phyloP scores from a whole-genome alignment of 257 asterid species.

The Forsythia viridissima region DNA sequence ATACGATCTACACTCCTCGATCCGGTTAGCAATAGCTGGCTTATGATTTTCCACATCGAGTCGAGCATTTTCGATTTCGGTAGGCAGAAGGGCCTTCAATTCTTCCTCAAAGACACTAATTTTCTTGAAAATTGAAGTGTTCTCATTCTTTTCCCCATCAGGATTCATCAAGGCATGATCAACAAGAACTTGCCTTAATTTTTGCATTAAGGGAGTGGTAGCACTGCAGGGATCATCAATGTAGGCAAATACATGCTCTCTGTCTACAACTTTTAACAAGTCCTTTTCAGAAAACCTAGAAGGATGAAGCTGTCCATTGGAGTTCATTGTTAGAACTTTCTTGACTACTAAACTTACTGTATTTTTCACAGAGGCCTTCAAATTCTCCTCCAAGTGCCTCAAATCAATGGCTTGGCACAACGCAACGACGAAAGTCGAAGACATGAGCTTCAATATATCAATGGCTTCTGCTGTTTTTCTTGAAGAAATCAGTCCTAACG shows the following conservation, averaged over 20 bases:
- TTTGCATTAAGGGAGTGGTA: slow-evolving; percentile 23
- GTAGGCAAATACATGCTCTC: slow-evolving; percentile 26
- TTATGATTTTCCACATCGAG: slow-evolving; percentile 1
- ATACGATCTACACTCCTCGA: slow-evolving; percentile 22
- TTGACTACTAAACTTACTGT: slow-evolving; percentile 20
- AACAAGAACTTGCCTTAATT: slow-evolving; percentile 26
- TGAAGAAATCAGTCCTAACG: slow-evolving; percentile 27
- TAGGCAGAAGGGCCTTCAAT: slow-evolving; percentile 15
- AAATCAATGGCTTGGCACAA: slow-evolving; percentile 31
- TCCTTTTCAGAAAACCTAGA: slow-evolving; percentile 20
- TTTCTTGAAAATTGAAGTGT: slow-evolving; percentile 22
- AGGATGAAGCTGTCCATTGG: slow-evolving; percentile 22
- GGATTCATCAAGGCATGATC: slow-evolving; percentile 19
- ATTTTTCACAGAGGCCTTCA: slow-evolving; percentile 19
- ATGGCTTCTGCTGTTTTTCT: slow-evolving; percentile 15
- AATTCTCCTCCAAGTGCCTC: slow-evolving; percentile 28
- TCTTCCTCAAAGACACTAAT: slow-evolving; percentile 25
- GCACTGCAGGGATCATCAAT: slow-evolving; percentile 26
- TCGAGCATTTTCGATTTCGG: slow-evolving; percentile 20
- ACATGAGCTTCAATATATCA: slow-evolving; percentile 25
- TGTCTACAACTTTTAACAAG: slow-evolving; percentile 20
- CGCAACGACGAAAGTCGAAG: slow-evolving; percentile 20
- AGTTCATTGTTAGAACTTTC: not conserved
- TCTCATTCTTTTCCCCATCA: slow-evolving; percentile 5
- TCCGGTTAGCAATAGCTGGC: slow-evolving; percentile 14